Conservation (phyloP, 331 rosid species). For the Pyracantha coccinea region DNA sequence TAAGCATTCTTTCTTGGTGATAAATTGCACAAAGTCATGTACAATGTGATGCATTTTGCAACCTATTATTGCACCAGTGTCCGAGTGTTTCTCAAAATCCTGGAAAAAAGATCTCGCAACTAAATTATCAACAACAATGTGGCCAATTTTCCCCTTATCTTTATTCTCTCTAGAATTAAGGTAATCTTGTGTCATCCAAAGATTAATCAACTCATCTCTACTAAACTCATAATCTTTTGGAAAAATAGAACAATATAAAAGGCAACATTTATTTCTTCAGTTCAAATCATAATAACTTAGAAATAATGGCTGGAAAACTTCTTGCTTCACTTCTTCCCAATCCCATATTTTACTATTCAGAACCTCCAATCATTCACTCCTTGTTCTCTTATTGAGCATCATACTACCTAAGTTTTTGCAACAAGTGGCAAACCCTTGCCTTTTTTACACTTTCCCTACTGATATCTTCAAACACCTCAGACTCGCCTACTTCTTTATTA, state of each 20-base stretch:
- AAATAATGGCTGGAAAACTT: background rate
- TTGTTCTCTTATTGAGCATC: background rate
- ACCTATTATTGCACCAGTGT: too few species aligned
- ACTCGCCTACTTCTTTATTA: background rate
- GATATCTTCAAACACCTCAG: background rate
- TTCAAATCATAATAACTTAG: conserved; percentile 11
- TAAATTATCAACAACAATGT: background rate
- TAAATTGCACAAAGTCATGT: background rate
- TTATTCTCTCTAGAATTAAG: background rate
- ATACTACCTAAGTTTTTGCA: conserved; percentile 4
- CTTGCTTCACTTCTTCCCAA: background rate
- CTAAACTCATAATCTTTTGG: background rate
- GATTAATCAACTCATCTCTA: background rate
- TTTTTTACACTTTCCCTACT: background rate
- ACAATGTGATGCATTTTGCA: background rate
- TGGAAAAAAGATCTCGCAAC: background rate
- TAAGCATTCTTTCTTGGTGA: background rate
- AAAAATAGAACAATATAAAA: background rate
- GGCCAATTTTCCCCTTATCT: background rate
- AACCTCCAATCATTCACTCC: background rate
- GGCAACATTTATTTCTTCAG: background rate
- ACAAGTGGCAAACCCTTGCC: conserved; percentile 8
- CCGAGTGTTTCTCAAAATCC: background rate
- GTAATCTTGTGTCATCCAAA: background rate
- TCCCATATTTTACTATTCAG: background rate